Percentiles rank a stretch among this genome's conserved stretches.
These are phyloP conservation scores for Oryza coarctata DNA, from an alignment of 176 grass and related monocot species.

Conservation along the genomic window DNA sequence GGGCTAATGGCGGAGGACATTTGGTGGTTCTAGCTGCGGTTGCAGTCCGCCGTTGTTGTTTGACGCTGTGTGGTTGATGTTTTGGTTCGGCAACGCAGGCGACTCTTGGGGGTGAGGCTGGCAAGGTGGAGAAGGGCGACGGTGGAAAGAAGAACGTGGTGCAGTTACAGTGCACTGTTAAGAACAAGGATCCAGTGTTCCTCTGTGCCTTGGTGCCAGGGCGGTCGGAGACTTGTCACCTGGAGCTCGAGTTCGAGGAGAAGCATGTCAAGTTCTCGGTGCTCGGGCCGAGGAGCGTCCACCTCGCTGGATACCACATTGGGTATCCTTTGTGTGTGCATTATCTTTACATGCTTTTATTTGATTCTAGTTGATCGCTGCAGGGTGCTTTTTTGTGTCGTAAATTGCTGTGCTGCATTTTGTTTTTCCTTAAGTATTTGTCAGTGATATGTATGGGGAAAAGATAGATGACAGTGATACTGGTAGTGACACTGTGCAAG, in stretches of 20 bases:
- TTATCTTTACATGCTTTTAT: background rate
- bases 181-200: slow-evolving; percentile 51
- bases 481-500: slow-evolving; percentile 36
- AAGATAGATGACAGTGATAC: slow-evolving; percentile 66
- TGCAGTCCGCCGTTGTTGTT: background rate
- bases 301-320: slow-evolving; percentile 71
- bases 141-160: slow-evolving; percentile 42
- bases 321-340: slow-evolving; percentile 57
- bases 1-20: background rate
- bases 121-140: slow-evolving; percentile 28
- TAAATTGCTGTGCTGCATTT: background rate
- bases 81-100: slow-evolving; percentile 45
- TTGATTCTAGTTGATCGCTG: background rate
- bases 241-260: slow-evolving; percentile 93
- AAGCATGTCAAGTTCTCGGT: slow-evolving; percentile 69
- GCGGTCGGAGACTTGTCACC: slow-evolving; percentile 41
- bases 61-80: background rate
- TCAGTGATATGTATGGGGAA: slow-evolving; percentile 58
- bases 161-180: slow-evolving; percentile 66
- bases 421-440: slow-evolving; percentile 40
- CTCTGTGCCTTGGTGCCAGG: slow-evolving; percentile 55
- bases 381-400: background rate
- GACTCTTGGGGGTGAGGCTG: slow-evolving; percentile 52
- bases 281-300: slow-evolving; percentile 56
- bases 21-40: background rate